Conservation (phyloP, 2,329 filamentous ascomycete genomes). For the Aotearoamyces nothofagi region DNA sequence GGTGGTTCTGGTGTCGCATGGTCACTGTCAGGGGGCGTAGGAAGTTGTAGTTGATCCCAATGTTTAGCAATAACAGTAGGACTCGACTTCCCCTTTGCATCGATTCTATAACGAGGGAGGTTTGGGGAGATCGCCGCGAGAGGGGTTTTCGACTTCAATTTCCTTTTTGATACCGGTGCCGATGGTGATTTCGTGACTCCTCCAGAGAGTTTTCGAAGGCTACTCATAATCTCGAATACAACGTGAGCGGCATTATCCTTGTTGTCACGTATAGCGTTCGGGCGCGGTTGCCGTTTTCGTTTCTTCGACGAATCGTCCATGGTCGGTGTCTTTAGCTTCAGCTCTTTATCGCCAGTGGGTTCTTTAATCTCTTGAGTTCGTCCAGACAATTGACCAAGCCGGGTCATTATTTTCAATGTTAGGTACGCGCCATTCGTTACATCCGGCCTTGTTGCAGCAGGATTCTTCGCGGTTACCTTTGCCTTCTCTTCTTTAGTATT, state of each 20-base stretch:
- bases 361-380: slow-evolving; percentile 2
- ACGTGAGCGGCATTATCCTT: slow-evolving; percentile 15
- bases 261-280: slow-evolving; percentile 14
- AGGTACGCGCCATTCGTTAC: slow-evolving; percentile 2
- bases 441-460: slow-evolving; percentile 1
- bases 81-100: neutral
- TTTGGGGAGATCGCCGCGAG: neutral
- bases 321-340: neutral
- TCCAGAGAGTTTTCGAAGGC: slow-evolving; percentile 8
- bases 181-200: no score
- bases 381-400: neutral
- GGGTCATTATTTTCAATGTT: slow-evolving; percentile 2
- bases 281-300: slow-evolving; percentile 7
- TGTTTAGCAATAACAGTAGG: no score
- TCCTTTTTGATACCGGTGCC: neutral
- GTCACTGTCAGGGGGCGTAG: slow-evolving; percentile 1
- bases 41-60: neutral
- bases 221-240: slow-evolving; percentile 16
- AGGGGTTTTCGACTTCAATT: neutral
- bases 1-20: neutral
- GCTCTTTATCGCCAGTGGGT: neutral
- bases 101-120: neutral
- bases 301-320: slow-evolving; percentile 1
- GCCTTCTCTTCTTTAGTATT: slow-evolving; percentile 6
- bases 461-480: neutral